Evolutionary conservation across 768 basidiomycete genomes (phyloP).

Genomic region (Pulveroboletus sp.): DNA sequence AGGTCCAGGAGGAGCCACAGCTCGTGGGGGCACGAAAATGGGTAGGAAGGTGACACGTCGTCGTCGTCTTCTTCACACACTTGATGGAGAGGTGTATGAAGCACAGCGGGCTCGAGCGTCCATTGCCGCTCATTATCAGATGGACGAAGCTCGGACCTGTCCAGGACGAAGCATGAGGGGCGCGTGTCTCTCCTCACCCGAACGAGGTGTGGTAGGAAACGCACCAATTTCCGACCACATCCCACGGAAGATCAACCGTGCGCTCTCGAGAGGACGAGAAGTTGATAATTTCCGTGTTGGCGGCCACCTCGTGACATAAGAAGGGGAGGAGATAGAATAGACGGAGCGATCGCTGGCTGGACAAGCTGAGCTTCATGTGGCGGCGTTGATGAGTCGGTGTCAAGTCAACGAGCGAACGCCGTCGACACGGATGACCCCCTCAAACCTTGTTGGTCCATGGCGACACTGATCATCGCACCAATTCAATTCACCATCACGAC

Average conservation of each 20-base stretch:
- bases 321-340: slow-evolving; percentile 12
- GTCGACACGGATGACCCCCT: not conserved
- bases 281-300: slow-evolving; percentile 66
- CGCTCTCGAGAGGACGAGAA: slow-evolving; percentile 35
- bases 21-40: slow-evolving; percentile 37
- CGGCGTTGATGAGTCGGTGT: slow-evolving; percentile 7
- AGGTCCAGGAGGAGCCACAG: slow-evolving; percentile 47
- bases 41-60: not conserved
- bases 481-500: slow-evolving; percentile 17
- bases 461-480: slow-evolving; percentile 10
- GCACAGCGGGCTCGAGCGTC: slow-evolving; percentile 39
- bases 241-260: slow-evolving; percentile 13
- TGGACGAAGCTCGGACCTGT: slow-evolving; percentile 39
- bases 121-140: slow-evolving; percentile 33
- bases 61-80: slow-evolving; percentile 32
- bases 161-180: not conserved
- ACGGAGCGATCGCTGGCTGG: slow-evolving; percentile 11
- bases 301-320: slow-evolving; percentile 31
- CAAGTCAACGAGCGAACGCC: slow-evolving; percentile 16
- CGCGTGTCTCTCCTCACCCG: not conserved
- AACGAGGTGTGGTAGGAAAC: slow-evolving; percentile 16
- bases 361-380: slow-evolving; percentile 16
- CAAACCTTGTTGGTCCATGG: not conserved
- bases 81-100: slow-evolving; percentile 32
- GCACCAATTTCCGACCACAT: slow-evolving; percentile 29